Percentiles rank a stretch among this genome's conserved stretches.
Conservation (phyloP, 2,329 filamentous ascomycete genomes). For the Dothideomycetes sp. region DNA sequence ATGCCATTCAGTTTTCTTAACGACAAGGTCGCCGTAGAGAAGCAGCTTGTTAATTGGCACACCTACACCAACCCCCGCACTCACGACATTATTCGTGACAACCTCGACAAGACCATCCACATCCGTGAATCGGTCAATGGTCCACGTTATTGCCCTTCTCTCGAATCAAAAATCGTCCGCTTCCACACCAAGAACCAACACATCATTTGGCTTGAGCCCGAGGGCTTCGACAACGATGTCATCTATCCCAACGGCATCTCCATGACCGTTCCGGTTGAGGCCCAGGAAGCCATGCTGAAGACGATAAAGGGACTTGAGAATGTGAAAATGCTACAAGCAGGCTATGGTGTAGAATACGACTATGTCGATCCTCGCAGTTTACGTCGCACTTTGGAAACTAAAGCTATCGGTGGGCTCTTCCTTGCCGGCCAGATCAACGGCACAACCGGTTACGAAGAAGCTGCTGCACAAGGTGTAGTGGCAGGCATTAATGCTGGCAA, state of each 20-base stretch:
- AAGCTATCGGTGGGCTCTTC: slow-evolving; percentile 78
- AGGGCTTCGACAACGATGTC: slow-evolving; percentile 81
- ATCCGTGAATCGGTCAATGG: slow-evolving; percentile 93
- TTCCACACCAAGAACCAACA: slow-evolving; percentile 74
- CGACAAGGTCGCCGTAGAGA: slow-evolving; percentile 62
- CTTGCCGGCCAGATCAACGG: slow-evolving; percentile 96
- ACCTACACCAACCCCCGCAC: slow-evolving; percentile 78
- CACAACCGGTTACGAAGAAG: slow-evolving; percentile 96
- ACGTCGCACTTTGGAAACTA: slow-evolving; percentile 85
- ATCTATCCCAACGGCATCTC: slow-evolving; percentile 96
- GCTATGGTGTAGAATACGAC: slow-evolving; percentile 97
- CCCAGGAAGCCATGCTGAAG: slow-evolving; percentile 74
- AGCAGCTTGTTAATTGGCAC: slow-evolving; percentile 77
- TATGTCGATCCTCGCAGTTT: slow-evolving; percentile 91
- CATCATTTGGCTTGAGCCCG: slow-evolving; percentile 93
- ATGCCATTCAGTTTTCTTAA: slow-evolving; percentile 89
- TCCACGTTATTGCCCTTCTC: slow-evolving; percentile 86
- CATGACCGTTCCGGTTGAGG: slow-evolving; percentile 88
- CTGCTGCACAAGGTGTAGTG: slow-evolving; percentile 83
- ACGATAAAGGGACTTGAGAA: slow-evolving; percentile 84
- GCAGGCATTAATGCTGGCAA: slow-evolving; percentile 91
- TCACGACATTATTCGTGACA: slow-evolving; percentile 75
- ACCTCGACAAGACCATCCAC: slow-evolving; percentile 93
- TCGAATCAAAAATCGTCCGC: slow-evolving; percentile 87
- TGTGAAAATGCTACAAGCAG: slow-evolving; percentile 84